phyloP scores from a whole-genome alignment of 2,329 filamentous ascomycete species.

The Pseudocercospora fijiensis region DNA sequence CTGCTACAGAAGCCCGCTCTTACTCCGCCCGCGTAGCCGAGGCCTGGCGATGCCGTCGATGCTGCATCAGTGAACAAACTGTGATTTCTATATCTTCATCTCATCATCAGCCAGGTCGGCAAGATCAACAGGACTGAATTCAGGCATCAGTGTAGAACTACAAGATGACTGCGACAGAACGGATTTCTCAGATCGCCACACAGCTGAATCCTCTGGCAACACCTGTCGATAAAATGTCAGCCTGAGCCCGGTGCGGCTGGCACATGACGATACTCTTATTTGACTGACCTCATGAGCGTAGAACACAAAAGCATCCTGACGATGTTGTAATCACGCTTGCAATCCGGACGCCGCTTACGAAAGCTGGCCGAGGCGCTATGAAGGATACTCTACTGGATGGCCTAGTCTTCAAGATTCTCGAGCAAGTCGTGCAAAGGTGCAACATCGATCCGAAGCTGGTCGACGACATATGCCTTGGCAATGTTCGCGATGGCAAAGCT shows the following conservation, averaged over 20 bases:
- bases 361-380: slow-evolving; percentile 87
- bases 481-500: slow-evolving; percentile 78
- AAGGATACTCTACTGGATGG: slow-evolving; percentile 92
- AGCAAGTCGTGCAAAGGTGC: slow-evolving; percentile 50
- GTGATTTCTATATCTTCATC: neutral
- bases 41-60: neutral
- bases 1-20: neutral
- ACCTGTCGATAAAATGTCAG: slow-evolving; percentile 25
- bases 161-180: slow-evolving; percentile 9
- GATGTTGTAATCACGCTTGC: slow-evolving; percentile 96
- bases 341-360: slow-evolving; percentile 82
- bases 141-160: neutral
- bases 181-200: slow-evolving; percentile 21
- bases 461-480: slow-evolving; percentile 82
- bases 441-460: slow-evolving; percentile 39
- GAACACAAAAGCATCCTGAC: slow-evolving; percentile 69
- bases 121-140: neutral
- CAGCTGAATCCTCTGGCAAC: slow-evolving; percentile 23
- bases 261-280: neutral
- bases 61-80: too few species aligned
- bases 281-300: neutral
- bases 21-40: neutral
- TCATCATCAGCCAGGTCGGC: neutral
- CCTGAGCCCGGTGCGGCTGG: neutral
- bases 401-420: slow-evolving; percentile 77